Evolutionary conservation across 768 basidiomycete genomes (phyloP).

Genomic region (Russula sp.): DNA sequence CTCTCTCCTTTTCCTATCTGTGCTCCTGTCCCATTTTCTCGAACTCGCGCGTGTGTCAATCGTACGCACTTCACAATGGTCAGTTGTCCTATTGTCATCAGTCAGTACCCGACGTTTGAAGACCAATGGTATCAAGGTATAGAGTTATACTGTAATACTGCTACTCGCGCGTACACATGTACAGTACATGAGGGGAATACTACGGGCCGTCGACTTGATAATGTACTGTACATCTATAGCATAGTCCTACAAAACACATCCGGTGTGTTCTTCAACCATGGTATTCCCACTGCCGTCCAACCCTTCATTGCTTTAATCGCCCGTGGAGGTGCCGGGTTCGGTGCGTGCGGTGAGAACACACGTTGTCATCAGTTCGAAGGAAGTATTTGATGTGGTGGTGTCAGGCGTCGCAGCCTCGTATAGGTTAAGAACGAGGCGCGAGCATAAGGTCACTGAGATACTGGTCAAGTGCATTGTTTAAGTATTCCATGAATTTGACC

Average conservation of each 20-base stretch:
- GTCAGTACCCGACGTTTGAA: too few species aligned
- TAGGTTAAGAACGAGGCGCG: conserved; percentile 51
- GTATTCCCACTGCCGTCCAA: not conserved
- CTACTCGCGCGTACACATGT: too few species aligned
- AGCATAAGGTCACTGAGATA: conserved; percentile 48
- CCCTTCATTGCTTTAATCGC: not conserved
- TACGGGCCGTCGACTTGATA: not conserved
- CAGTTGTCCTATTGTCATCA: too few species aligned
- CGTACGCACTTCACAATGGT: too few species aligned
- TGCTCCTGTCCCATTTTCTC: too few species aligned
- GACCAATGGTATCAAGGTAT: not conserved
- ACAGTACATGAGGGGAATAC: too few species aligned
- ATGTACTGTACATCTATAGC: not conserved
- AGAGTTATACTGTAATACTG: not conserved
- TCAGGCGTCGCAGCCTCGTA: conserved; percentile 34
- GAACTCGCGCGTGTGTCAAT: too few species aligned
- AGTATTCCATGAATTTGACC: not conserved
- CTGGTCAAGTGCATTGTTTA: conserved; percentile 26
- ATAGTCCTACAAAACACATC: not conserved
- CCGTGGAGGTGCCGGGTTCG: not conserved
- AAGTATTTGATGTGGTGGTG: not conserved
- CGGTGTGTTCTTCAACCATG: not conserved
- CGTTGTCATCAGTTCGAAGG: conserved; percentile 15
- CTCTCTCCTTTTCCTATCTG: too few species aligned
- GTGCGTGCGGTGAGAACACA: conserved; percentile 26